phyloP scores from a whole-genome alignment of 2,329 filamentous ascomycete species.

The Ascochyta koolunga region DNA sequence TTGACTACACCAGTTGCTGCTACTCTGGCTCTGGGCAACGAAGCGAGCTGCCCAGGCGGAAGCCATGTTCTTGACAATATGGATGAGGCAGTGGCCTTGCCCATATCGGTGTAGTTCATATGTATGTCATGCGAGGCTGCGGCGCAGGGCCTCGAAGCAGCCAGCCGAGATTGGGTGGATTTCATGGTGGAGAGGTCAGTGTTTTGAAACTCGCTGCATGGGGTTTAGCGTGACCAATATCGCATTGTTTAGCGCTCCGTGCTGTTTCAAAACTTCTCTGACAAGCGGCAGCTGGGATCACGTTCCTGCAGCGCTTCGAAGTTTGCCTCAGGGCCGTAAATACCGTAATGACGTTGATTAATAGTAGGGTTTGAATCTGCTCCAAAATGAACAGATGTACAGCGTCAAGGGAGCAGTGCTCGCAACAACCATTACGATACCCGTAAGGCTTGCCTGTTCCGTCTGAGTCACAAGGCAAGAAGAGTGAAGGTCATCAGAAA shows the following conservation, averaged over 20 bases:
- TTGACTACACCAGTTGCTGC: constrained; percentile 25
- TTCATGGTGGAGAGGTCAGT: constrained; percentile 26
- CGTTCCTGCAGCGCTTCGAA: constrained; percentile 15
- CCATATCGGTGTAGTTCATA: constrained; percentile 9
- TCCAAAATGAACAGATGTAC: not conserved
- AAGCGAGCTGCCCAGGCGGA: constrained; percentile 19
- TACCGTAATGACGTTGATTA: not conserved
- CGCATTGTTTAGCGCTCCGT: constrained; percentile 21
- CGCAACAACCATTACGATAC: not conserved
- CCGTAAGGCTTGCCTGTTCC: not conserved
- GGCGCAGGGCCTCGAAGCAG: constrained; percentile 12
- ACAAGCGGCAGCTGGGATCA: constrained; percentile 23
- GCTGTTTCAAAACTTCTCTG: constrained; percentile 31
- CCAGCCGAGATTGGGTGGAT: constrained; percentile 29
- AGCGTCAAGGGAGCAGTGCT: not conserved
- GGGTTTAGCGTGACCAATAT: constrained; percentile 22
- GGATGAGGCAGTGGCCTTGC: constrained; percentile 20
- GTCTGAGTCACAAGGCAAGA: not conserved
- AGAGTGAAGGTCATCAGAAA: not conserved
- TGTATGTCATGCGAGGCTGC: constrained; percentile 21
- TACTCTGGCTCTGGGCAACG: constrained; percentile 7
- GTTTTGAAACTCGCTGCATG: constrained; percentile 29
- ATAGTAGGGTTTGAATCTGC: not conserved
- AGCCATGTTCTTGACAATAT: constrained; percentile 22
- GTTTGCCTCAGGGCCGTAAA: not conserved